Conservation (phyloP, 352 stramenopile genomes). For the Globisporangium splendens region DNA sequence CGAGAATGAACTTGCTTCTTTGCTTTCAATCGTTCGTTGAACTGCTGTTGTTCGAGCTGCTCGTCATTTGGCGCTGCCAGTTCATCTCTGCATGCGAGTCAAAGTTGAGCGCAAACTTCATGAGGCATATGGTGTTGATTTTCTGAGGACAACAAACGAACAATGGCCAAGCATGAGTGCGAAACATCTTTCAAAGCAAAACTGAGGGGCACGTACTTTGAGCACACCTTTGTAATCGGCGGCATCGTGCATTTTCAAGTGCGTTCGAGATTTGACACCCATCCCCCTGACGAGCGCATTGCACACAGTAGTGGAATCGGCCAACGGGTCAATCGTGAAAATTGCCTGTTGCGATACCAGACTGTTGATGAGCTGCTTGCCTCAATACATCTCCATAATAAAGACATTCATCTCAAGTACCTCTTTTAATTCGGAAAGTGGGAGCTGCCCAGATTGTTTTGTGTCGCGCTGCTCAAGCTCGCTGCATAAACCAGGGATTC, state of each 20-base stretch:
- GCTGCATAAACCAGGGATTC: constrained; percentile 15
- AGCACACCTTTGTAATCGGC: constrained; percentile 55
- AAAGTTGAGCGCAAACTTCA: constrained; percentile 81
- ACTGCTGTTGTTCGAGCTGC: background rate
- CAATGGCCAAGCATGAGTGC: background rate
- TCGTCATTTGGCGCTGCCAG: constrained; percentile 20
- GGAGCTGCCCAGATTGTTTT: constrained; percentile 37
- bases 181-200: background rate
- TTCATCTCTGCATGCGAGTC: constrained; percentile 57
- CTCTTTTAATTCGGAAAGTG: constrained; percentile 30
- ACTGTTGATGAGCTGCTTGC: background rate
- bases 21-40: background rate
- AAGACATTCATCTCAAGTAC: constrained; percentile 4
- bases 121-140: constrained; percentile 63
- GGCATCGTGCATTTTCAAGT: constrained; percentile 46
- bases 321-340: constrained; percentile 46
- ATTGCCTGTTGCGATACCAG: constrained; percentile 26
- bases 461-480: constrained; percentile 54
- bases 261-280: constrained; percentile 31
- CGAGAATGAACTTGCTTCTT: background rate
- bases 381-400: background rate
- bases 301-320: constrained; percentile 27
- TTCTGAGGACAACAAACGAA: constrained; percentile 21
- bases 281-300: constrained; percentile 36
- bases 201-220: constrained; percentile 25